Evolutionary conservation across 169 alveolate species (phyloP).

Genomic region (Cytauxzoon felis): DNA sequence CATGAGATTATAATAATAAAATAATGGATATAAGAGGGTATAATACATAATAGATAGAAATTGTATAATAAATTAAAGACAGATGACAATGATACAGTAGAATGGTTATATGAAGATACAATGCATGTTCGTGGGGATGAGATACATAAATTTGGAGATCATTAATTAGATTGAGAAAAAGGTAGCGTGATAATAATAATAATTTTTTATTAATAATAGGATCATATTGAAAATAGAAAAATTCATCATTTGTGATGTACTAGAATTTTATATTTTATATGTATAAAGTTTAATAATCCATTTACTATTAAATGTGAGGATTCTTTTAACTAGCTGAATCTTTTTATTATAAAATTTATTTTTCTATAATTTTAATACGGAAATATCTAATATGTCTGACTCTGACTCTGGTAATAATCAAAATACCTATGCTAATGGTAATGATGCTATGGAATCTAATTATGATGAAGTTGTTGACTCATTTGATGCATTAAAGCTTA

Average conservation of each 20-base stretch:
- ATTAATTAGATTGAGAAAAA: too few relatives aligned
- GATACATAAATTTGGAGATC: background rate
- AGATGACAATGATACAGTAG: too few relatives aligned
- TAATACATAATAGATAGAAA: too few relatives aligned
- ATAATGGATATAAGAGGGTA: too few relatives aligned
- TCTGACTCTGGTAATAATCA: constrained; percentile 24
- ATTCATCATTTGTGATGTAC: background rate
- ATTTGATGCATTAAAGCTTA: constrained; percentile 92
- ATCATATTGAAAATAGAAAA: background rate
- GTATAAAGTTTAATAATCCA: too few relatives aligned
- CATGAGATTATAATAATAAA: too few relatives aligned
- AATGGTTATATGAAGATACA: too few relatives aligned
- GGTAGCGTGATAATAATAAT: too few relatives aligned
- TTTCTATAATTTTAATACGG: background rate
- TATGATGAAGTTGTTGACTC: constrained; percentile 93
- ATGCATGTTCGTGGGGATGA: constrained; percentile 34
- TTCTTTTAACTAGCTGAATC: constrained; percentile 2
- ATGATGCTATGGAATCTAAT: constrained; percentile 81
- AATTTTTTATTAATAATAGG: background rate
- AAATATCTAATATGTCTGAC: constrained; percentile 42
- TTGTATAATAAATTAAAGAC: too few relatives aligned
- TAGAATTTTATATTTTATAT: background rate
- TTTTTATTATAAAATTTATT: constrained; percentile 3
- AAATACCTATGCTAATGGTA: constrained; percentile 35
- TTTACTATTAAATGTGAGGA: background rate